These are phyloP conservation scores for Tylopilus felleus DNA, from an alignment of 768 basidiomycete genomes.

Conservation along the genomic window DNA sequence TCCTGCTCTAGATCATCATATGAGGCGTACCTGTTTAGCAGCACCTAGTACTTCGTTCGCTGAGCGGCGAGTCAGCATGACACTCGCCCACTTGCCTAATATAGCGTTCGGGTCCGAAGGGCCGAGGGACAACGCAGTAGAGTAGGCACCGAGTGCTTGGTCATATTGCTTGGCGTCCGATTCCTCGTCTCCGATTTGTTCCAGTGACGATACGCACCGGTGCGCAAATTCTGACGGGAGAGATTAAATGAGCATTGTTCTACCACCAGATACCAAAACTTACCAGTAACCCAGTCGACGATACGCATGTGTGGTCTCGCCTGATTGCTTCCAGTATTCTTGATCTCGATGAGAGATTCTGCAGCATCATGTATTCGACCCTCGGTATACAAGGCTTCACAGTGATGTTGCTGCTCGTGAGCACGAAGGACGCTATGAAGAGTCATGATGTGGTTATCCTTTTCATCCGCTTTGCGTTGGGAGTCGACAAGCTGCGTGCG, in stretches of 20 bases:
- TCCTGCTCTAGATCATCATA: neutral
- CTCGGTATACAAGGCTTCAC: slow-evolving; percentile 2
- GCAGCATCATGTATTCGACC: slow-evolving; percentile 6
- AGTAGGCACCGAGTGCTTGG: neutral
- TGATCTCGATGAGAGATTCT: neutral
- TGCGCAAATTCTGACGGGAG: neutral
- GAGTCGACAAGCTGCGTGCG: neutral
- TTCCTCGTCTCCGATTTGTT: neutral
- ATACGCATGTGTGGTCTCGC: neutral
- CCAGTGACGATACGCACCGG: neutral
- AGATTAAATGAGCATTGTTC: neutral
- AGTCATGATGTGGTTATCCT: neutral
- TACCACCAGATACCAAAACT: neutral
- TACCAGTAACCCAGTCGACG: slow-evolving; percentile 3
- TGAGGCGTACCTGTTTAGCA: neutral
- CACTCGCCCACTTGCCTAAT: slow-evolving; percentile 5
- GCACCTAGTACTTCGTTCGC: neutral
- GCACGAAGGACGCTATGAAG: neutral
- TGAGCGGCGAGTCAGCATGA: neutral
- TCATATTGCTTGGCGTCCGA: neutral
- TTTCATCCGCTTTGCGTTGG: neutral
- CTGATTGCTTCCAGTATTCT: neutral
- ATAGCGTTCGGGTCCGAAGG: neutral
- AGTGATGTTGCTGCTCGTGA: neutral
- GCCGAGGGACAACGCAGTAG: neutral